A percentile compares a stretch with the other conserved stretches of the same genome.
Conservation (phyloP, 345 rosid species). For the Moricandia arvensis region DNA sequence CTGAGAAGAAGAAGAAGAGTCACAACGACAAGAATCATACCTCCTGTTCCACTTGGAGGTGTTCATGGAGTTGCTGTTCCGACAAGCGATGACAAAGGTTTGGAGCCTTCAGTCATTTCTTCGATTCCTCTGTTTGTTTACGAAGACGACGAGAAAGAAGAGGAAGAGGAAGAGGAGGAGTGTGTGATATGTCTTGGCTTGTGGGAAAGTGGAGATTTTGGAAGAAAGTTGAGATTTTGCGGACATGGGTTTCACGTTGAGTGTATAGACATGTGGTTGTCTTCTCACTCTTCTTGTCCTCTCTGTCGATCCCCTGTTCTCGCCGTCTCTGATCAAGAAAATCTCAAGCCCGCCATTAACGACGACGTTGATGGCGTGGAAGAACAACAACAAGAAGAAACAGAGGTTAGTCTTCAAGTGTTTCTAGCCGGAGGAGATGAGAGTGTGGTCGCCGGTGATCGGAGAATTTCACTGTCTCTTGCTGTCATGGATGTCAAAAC, state of each 20-base stretch:
- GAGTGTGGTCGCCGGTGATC: background rate
- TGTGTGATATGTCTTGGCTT: constrained; percentile 70
- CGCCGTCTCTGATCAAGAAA: background rate
- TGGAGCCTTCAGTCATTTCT: constrained; percentile 58
- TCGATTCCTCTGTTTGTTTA: constrained; percentile 68
- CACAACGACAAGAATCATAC: constrained; percentile 41
- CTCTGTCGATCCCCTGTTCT: constrained; percentile 53
- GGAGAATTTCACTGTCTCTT: background rate
- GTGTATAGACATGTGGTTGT: constrained; percentile 84
- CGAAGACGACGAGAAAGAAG: constrained; percentile 12
- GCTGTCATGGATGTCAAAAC: constrained; percentile 16
- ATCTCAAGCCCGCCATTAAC: constrained; percentile 22
- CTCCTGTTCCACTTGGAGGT: constrained; percentile 33
- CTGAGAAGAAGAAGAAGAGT: constrained; percentile 31
- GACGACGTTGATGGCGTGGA: constrained; percentile 25
- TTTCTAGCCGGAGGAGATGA: constrained; percentile 26
- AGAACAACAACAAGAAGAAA: constrained; percentile 5
- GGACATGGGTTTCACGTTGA: constrained; percentile 76
- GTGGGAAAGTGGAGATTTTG: constrained; percentile 63
- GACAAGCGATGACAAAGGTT: constrained; percentile 42
- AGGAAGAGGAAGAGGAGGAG: constrained; percentile 35
- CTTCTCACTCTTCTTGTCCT: constrained; percentile 69
- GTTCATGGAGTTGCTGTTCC: background rate
- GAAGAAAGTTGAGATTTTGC: constrained; percentile 58
- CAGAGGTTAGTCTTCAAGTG: constrained; percentile 21